phyloP scores from a whole-genome alignment of 805 yeast genomes.

The Ascoidea asiatica region DNA sequence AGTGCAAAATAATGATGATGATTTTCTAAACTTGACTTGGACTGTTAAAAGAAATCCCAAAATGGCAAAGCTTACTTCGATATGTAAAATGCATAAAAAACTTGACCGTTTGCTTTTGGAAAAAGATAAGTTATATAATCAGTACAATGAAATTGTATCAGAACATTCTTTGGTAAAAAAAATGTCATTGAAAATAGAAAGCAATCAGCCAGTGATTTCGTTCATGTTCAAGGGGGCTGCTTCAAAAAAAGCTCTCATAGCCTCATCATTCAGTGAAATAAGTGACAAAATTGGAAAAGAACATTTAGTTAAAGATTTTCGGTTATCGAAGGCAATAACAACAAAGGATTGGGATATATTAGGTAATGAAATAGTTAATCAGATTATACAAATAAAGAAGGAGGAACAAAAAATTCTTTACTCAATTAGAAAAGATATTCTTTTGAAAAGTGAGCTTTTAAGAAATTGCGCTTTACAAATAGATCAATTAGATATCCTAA shows the following conservation, averaged over 20 bases:
- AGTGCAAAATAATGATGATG: conserved; percentile 1
- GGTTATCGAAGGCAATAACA: conserved; percentile 26
- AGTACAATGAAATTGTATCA: conserved; percentile 2
- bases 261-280: too few species aligned
- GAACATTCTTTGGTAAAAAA: too few species aligned
- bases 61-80: conserved; percentile 6
- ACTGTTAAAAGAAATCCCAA: conserved; percentile 23
- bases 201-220: too few species aligned
- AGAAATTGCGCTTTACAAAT: conserved; percentile 35
- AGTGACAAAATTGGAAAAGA: conserved; percentile 22
- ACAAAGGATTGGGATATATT: conserved; percentile 38
- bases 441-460: conserved; percentile 29
- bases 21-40: conserved; percentile 15
- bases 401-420: conserved; percentile 45
- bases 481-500: conserved; percentile 59
- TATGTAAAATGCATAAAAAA: conserved; percentile 22
- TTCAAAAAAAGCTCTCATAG: too few species aligned
- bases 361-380: conserved; percentile 31
- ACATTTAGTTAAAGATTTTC: conserved; percentile 1
- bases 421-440: conserved; percentile 30
- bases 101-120: conserved; percentile 16
- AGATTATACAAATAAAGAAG: conserved; percentile 30
- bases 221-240: too few species aligned
- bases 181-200: too few species aligned
- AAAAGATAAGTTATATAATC: conserved; percentile 13